Base-by-base conservation (phyloP, 2,329 filamentous ascomycete species). In the Scedosporium apiospermum region DNA sequence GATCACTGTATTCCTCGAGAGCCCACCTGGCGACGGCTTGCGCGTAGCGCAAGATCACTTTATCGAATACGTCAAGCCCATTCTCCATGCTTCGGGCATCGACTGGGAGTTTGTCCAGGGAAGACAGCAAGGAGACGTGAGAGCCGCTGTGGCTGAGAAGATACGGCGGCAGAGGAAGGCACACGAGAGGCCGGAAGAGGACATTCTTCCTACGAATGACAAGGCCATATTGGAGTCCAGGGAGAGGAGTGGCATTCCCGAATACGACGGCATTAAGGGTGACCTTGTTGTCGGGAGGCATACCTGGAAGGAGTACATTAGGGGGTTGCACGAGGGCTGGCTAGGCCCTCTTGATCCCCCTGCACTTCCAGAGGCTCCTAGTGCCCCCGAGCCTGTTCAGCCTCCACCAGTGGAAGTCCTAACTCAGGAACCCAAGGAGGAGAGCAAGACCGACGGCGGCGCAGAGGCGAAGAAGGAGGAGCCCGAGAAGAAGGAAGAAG, bases 51-150 rank as follows among this genome's bases (percentile, higher is more conserved):
- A 96, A 69, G 92, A 98, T 68, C 93, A 98, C 76, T 99, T 96
- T 75, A 88, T 92, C 70, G 91, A 96, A 73, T 99, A 97, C 72
- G 85, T 97, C 53, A 98, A 98, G 79, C 95, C 95, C 1, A 84
- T 99, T 27, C 78, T 99, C 46, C 90, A 95, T 3, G 89, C 91
- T 2, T 93, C 91, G 1, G 93, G 93, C 0, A 77, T 98, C 71
- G 95, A 99, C 73, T 98, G 96, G 87, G 93, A 97, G 69, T 96
- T 97, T 63, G 84, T 98, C 5, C 93, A 98, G 76, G 95, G 93
- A 4, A 82, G 93, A 61, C 88, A 88, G 71, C 90, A 97, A 77
- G 95, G 95, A n/a, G 93, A 99, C 71, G 85, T 99, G 55, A 82
- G 95, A 65, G 92, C 90, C 61, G 90, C 88, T 14, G 82, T 96